Evolutionary conservation across 805 yeast genomes (phyloP), one percentile per base, ranked within the genome.

Genomic region (Tetrapisispora taiwanensis): DNA sequence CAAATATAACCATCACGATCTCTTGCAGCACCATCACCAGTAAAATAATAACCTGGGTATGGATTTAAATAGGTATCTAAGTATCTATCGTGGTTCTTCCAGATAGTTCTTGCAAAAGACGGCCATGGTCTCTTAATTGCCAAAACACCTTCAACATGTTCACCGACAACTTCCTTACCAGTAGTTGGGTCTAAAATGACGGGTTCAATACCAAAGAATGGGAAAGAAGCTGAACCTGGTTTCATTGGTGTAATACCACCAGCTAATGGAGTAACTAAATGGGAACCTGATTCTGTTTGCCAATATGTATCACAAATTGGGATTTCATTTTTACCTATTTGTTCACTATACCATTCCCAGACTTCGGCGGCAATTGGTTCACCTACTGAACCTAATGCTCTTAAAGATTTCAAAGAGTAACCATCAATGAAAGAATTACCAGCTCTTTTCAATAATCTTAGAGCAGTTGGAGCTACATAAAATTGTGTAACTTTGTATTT

Each of bases 21-120:
- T 60, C 89, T 75, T 17, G 88, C 90, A 24, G 90, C 92, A 66
- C 94, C 94, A 66, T 84, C 95, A 56, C 95, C 95, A 1, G 92
- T 80, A 70, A 84, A 84, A 69, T 83, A 84, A 62, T 75, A 77
- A 40, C 88, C 88, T 41, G 84, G 84, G 67, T 83, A 84, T 43
- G 92, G 90, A 46, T 76, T 79, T 62, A 83, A 67, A 66, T 84
- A 84, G n/a, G 92, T 84, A 55, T 84, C 94, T 68, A 80, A 66
- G 66, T 70, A 84, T 61, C 87, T 73, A 52, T 72, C 71, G 65
- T 84, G 83, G 67, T 84, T 83, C 49, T 74, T 75, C 84, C 85
- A 84, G 50, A 84, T 83, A 20, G 88, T 71, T 70, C 95, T 76
- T 18, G 92, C 84, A 74, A 84, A 79, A 3, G 90, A 81, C 31